These are phyloP conservation scores for Rhynchospora tenuis DNA, from an alignment of 176 grass and related monocot species.

Conservation along the genomic window DNA sequence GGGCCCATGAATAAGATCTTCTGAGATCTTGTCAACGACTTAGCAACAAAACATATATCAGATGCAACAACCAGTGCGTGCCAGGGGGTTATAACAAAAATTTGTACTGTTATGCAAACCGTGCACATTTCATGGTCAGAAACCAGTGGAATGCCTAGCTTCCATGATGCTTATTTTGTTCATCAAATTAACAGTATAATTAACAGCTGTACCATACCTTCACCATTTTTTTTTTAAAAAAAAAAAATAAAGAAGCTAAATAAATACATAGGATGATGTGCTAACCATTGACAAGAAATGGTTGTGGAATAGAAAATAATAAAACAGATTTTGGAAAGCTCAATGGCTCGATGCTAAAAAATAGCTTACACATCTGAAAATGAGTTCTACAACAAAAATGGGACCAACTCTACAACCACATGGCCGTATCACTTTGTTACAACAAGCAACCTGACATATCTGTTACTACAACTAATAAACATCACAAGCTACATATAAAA, in stretches of 20 bases:
- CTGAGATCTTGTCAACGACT: background rate
- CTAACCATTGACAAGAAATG: too few species aligned
- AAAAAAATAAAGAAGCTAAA: too few species aligned
- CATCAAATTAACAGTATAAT: background rate
- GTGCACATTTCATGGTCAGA: background rate
- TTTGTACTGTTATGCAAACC: background rate
- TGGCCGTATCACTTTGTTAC: background rate
- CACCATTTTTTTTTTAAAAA: too few species aligned
- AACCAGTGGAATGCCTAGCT: background rate
- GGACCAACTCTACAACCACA: conserved; percentile 16
- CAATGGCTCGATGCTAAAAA: background rate
- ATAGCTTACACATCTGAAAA: background rate
- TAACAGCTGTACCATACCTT: background rate
- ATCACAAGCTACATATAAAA: conserved; percentile 6
- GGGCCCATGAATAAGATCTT: background rate
- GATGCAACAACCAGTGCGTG: background rate
- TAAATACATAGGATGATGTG: too few species aligned
- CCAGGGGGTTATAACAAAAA: background rate
- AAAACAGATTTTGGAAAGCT: background rate
- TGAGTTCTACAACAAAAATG: conserved; percentile 17
- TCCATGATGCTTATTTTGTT: background rate
- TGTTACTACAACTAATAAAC: conserved; percentile 15
- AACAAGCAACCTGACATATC: background rate
- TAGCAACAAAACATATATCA: background rate
- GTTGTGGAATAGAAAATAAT: background rate